phyloP scores from a whole-genome alignment of 345 rosid genomes.

The Citrus inodora region DNA sequence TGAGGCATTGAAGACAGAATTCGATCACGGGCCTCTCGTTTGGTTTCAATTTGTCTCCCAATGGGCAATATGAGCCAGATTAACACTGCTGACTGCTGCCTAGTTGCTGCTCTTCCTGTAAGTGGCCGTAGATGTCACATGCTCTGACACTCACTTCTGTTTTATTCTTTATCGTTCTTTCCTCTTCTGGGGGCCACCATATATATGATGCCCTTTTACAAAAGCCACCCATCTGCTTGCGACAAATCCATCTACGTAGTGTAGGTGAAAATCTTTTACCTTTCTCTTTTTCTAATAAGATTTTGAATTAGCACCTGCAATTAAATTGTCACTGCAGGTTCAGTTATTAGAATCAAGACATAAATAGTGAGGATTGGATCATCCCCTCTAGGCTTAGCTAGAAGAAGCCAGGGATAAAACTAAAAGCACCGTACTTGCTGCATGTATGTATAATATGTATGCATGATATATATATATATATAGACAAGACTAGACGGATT shows the following conservation, averaged over 20 bases:
- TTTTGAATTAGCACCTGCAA: too few species aligned
- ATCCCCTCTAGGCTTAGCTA: background rate
- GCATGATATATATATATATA: background rate
- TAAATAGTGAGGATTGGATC: slow-evolving; percentile 1
- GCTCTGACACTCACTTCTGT: slow-evolving; percentile 40
- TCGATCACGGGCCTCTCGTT: slow-evolving; percentile 42
- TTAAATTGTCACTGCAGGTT: background rate
- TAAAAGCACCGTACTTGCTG: background rate
- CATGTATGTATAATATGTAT: too few species aligned
- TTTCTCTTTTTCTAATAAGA: too few species aligned
- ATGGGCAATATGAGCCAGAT: background rate
- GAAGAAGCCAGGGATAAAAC: slow-evolving; percentile 24
- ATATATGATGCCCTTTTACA: background rate
- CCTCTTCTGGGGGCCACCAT: slow-evolving; percentile 15
- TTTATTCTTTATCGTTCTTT: slow-evolving; percentile 38
- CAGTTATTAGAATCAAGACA: background rate
- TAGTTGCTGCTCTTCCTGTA: slow-evolving; percentile 1
- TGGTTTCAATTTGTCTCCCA: slow-evolving; percentile 35
- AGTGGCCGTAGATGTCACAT: slow-evolving; percentile 32
- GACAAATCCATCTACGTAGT: too few species aligned
- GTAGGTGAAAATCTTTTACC: background rate
- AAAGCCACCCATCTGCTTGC: slow-evolving; percentile 5
- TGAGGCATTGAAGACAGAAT: slow-evolving; percentile 14
- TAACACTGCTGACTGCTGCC: background rate
- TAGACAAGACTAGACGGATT: slow-evolving; percentile 23